Percentiles rank a stretch among this genome's conserved stretches.
phyloP scores from a whole-genome alignment of 2,329 filamentous ascomycete genomes.

The Paecilomyces sp. region DNA sequence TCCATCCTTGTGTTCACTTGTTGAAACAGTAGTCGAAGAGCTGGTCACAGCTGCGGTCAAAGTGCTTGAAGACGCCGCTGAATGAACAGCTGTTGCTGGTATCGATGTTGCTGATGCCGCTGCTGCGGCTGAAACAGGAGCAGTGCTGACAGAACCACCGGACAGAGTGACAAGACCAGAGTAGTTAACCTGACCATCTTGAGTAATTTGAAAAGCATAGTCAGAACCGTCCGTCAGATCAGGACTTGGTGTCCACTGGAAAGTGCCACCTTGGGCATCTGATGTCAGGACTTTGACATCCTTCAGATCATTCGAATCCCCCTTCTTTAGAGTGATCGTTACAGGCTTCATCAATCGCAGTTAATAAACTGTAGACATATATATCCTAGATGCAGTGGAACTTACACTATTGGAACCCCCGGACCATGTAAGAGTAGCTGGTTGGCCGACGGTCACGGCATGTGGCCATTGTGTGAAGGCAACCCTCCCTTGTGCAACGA shows the following conservation, averaged over 20 bases:
- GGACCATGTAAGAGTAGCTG: slow-evolving; percentile 42
- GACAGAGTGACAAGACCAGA: slow-evolving; percentile 44
- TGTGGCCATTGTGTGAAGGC: slow-evolving; percentile 47
- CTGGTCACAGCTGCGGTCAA: neutral
- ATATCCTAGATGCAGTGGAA: neutral
- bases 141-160: slow-evolving; percentile 19
- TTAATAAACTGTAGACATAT: slow-evolving; percentile 7
- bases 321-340: slow-evolving; percentile 51
- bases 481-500: slow-evolving; percentile 40
- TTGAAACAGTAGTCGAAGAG: neutral
- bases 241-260: slow-evolving; percentile 44
- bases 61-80: neutral
- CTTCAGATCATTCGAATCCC: slow-evolving; percentile 42
- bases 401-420: slow-evolving; percentile 33
- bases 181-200: slow-evolving; percentile 49
- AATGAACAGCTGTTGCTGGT: neutral
- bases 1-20: neutral
- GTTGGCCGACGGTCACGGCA: slow-evolving; percentile 42
- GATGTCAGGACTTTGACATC: slow-evolving; percentile 44
- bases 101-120: neutral
- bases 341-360: slow-evolving; percentile 32
- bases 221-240: slow-evolving; percentile 38
- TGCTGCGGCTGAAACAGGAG: slow-evolving; percentile 4
- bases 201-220: slow-evolving; percentile 55
- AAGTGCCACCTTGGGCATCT: slow-evolving; percentile 39